Percentiles rank a stretch among this genome's conserved stretches.
These are phyloP conservation scores for Podila clonocystis DNA, from an alignment of 192 early-diverging fungal genomes.

Conservation along the genomic window DNA sequence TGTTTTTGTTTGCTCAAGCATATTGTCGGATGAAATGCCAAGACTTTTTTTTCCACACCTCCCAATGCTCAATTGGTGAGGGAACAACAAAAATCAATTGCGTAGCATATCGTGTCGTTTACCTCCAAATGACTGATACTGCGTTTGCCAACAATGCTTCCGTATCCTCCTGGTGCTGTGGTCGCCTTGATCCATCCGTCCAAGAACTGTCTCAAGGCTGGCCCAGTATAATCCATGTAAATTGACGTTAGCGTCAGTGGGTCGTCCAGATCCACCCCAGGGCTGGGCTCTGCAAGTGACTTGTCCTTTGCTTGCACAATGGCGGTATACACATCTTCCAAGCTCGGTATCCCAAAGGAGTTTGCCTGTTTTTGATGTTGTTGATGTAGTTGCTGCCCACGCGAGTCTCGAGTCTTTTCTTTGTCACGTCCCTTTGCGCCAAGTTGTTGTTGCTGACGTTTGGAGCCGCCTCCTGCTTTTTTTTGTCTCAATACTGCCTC, in stretches of 20 bases:
- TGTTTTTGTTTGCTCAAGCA: background rate
- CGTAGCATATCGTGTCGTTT: background rate
- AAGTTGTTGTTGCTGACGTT: too few species aligned
- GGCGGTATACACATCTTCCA: constrained; percentile 27
- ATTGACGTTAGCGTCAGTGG: constrained; percentile 18
- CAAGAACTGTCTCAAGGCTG: constrained; percentile 20
- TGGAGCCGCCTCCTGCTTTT: background rate
- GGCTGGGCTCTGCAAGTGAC: background rate
- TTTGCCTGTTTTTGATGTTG: background rate
- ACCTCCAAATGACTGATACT: constrained; percentile 30
- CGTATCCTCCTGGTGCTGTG: constrained; percentile 27
- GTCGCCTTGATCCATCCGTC: constrained; percentile 29
- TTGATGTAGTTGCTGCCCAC: constrained; percentile 6
- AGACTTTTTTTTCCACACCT: constrained; percentile 8
- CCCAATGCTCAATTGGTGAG: too few species aligned
- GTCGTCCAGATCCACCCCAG: background rate
- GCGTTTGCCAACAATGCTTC: constrained; percentile 28
- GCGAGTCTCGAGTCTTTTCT: background rate
- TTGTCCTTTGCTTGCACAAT: constrained; percentile 12
- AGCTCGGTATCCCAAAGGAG: constrained; percentile 6
- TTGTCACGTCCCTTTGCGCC: background rate
- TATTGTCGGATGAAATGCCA: constrained; percentile 13
- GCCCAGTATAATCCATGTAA: constrained; percentile 28
- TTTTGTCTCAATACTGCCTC: constrained; percentile 22
- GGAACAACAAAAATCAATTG: too few species aligned